Percentiles rank a stretch among this genome's conserved stretches.
phyloP scores from a whole-genome alignment of 2,329 filamentous ascomycete species.

The Colletotrichum musae region DNA sequence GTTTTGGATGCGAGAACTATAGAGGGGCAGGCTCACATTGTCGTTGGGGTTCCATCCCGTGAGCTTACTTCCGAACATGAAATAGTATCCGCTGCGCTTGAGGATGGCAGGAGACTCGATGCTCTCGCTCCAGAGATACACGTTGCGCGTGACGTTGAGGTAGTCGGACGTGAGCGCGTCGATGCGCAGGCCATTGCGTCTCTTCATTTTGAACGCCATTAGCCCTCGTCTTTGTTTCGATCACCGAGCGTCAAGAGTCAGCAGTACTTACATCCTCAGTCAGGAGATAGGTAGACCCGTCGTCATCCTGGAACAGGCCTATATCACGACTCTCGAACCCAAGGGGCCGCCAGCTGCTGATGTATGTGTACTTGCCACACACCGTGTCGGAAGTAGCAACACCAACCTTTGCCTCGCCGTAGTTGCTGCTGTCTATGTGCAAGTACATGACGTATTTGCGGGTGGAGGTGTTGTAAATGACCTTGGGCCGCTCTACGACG shows the following conservation, averaged over 20 bases:
- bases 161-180: slow-evolving; percentile 70
- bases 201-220: background rate
- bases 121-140: slow-evolving; percentile 66
- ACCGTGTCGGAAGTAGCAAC: slow-evolving; percentile 72
- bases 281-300: slow-evolving; percentile 72
- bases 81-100: slow-evolving; percentile 73
- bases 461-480: slow-evolving; percentile 76
- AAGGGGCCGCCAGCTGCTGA: slow-evolving; percentile 53
- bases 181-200: slow-evolving; percentile 58
- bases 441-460: slow-evolving; percentile 77
- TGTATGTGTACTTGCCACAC: slow-evolving; percentile 69
- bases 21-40: slow-evolving; percentile 58
- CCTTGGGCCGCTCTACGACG: slow-evolving; percentile 77
- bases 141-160: slow-evolving; percentile 63
- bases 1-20: background rate
- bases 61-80: slow-evolving; percentile 73
- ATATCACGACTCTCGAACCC: slow-evolving; percentile 63
- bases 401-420: slow-evolving; percentile 75
- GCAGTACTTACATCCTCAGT: slow-evolving; percentile 63
- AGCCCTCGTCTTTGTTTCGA: too few relatives aligned
- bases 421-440: slow-evolving; percentile 75
- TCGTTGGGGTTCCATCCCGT: slow-evolving; percentile 75
- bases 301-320: slow-evolving; percentile 73
- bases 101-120: slow-evolving; percentile 75
- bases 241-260: background rate